These are phyloP conservation scores for Erigeron philadelphicus DNA, from an alignment of 140 eudicot genomes.

Conservation along the genomic window DNA sequence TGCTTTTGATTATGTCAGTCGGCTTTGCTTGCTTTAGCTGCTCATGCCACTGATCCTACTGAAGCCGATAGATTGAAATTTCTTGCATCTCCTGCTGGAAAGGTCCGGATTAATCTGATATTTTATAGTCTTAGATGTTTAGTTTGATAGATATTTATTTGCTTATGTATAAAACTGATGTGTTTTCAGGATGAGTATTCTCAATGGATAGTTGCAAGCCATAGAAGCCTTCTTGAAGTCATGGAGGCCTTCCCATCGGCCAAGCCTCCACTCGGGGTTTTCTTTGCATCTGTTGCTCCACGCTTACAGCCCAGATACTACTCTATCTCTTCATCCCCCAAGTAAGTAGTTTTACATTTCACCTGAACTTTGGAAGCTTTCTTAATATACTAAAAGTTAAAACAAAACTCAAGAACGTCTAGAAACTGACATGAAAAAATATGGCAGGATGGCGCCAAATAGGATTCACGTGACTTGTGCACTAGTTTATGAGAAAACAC, in stretches of 20 bases:
- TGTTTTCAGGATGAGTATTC: slow-evolving; percentile 86
- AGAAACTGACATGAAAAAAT: slow-evolving; percentile 5
- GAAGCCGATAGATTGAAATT: slow-evolving; percentile 84
- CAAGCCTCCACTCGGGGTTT: slow-evolving; percentile 91
- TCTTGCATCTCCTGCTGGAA: slow-evolving; percentile 98
- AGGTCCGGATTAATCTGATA: slow-evolving; percentile 42
- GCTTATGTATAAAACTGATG: slow-evolving; percentile 2
- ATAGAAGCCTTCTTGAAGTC: slow-evolving; percentile 90
- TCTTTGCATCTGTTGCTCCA: slow-evolving; percentile 93
- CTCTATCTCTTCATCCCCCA: slow-evolving; percentile 93
- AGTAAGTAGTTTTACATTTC: slow-evolving; percentile 33
- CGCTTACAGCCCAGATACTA: slow-evolving; percentile 96
- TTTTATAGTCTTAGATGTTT: background rate
- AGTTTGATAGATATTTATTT: background rate
- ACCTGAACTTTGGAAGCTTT: background rate
- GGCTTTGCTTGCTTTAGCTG: slow-evolving; percentile 84
- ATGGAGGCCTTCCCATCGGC: slow-evolving; percentile 91
- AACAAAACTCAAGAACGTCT: background rate
- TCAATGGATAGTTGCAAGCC: slow-evolving; percentile 80
- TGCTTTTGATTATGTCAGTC: slow-evolving; percentile 43
- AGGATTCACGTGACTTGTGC: slow-evolving; percentile 99
- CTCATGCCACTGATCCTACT: slow-evolving; percentile 79
- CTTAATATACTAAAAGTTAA: background rate
- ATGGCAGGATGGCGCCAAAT: slow-evolving; percentile 68
- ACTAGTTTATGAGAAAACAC: slow-evolving; percentile 78